These are phyloP conservation scores for Phytophthora fragariae DNA, from an alignment of 352 stramenopile genomes.

Conservation along the genomic window DNA sequence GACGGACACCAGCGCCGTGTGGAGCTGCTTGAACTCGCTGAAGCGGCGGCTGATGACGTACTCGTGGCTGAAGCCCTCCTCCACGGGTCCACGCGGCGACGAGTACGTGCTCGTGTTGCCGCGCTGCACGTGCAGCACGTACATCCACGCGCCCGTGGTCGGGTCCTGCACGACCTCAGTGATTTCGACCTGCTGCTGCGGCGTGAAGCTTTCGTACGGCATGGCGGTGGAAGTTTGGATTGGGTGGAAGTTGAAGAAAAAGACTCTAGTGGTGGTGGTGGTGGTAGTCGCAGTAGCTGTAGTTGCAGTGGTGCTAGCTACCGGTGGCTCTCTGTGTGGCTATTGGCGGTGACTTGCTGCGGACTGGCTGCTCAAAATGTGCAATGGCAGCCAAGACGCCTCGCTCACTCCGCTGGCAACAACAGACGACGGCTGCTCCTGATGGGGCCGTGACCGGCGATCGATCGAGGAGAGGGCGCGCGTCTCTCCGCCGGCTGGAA, in stretches of 20 bases:
- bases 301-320: not conserved
- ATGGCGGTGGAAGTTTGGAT: constrained; percentile 33
- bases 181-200: constrained; percentile 66
- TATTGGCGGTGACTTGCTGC: not conserved
- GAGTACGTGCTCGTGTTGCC: constrained; percentile 44
- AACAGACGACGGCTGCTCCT: constrained; percentile 29
- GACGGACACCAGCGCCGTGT: constrained; percentile 54
- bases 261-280: not conserved
- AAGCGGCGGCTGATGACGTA: constrained; percentile 79
- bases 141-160: constrained; percentile 65
- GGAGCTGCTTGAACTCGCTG: constrained; percentile 74
- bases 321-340: not conserved
- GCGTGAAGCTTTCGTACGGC: constrained; percentile 83
- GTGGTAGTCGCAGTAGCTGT: constrained; percentile 9
- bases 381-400: constrained; percentile 31
- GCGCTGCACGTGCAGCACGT: constrained; percentile 63
- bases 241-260: not conserved
- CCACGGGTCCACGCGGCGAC: constrained; percentile 37
- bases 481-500: constrained; percentile 14
- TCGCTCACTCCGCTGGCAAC: constrained; percentile 5
- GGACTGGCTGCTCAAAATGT: constrained; percentile 29
- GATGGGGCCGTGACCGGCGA: constrained; percentile 29
- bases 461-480: constrained; percentile 14
- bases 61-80: constrained; percentile 45
- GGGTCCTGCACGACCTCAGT: constrained; percentile 71